Evolutionary conservation across 1,139 yeast species (phyloP).

Genomic region (Blastobotrys capitulatus): DNA sequence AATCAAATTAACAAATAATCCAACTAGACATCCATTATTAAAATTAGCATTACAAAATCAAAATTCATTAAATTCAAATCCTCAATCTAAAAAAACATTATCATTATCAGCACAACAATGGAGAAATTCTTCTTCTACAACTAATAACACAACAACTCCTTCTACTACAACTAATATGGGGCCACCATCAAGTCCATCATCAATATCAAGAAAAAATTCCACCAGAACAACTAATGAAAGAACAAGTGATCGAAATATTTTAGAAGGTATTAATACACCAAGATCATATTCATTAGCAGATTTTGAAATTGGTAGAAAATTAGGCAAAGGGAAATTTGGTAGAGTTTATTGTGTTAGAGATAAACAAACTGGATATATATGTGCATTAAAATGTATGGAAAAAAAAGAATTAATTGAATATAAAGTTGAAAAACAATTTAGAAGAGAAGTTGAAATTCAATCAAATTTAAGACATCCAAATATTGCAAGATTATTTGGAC

Average conservation of each 20-base stretch:
- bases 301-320: slow-evolving; percentile 80
- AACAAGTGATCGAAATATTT: slow-evolving; percentile 23
- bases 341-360: slow-evolving; percentile 87
- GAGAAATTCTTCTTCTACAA: slow-evolving; percentile 12
- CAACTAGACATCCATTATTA: slow-evolving; percentile 26
- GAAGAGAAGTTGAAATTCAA: slow-evolving; percentile 90
- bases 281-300: slow-evolving; percentile 44
- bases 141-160: neutral
- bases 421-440: slow-evolving; percentile 80
- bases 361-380: slow-evolving; percentile 64
- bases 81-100: slow-evolving; percentile 16
- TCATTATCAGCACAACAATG: slow-evolving; percentile 24
- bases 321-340: slow-evolving; percentile 94
- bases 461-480: slow-evolving; percentile 67
- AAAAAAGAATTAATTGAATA: slow-evolving; percentile 69
- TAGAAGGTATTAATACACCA: slow-evolving; percentile 23
- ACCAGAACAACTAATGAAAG: slow-evolving; percentile 7
- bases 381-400: slow-evolving; percentile 89
- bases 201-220: slow-evolving; percentile 4
- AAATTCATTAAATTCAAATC: slow-evolving; percentile 15
- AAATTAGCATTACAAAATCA: slow-evolving; percentile 30
- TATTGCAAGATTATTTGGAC: slow-evolving; percentile 75
- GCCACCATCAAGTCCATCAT: slow-evolving; percentile 22
- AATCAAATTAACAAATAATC: slow-evolving; percentile 1
- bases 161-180: slow-evolving; percentile 14